Conservation (phyloP, 2,329 filamentous ascomycete genomes). For the Drechmeria coniospora region DNA sequence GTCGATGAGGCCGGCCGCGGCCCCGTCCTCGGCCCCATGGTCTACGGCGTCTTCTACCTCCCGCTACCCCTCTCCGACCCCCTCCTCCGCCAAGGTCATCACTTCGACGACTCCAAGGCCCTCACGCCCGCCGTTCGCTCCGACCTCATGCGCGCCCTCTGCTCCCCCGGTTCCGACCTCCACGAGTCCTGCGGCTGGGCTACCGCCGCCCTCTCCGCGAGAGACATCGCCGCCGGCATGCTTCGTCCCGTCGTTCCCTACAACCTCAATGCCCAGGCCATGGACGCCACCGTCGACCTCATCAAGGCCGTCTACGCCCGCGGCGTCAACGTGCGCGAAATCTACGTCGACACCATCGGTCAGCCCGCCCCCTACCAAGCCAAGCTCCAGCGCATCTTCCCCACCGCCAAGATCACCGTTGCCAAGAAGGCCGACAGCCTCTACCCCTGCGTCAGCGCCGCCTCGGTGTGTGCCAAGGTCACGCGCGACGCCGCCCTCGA, state of each 20-base stretch:
- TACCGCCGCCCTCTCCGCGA: conserved; percentile 62
- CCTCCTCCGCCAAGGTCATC: conserved; percentile 63
- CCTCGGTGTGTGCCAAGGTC: conserved; percentile 90
- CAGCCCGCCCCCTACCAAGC: conserved; percentile 70
- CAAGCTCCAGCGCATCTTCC: conserved; percentile 72
- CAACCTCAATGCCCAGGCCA: conserved; percentile 91
- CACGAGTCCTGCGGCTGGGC: conserved; percentile 62
- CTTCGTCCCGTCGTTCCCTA: conserved; percentile 49
- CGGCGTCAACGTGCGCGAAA: conserved; percentile 71
- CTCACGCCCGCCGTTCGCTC: conserved; percentile 69
- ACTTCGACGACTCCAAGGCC: conserved; percentile 92
- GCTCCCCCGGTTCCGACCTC: conserved; percentile 40
- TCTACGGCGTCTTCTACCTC: conserved; percentile 58
- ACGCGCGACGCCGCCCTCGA: conserved; percentile 84
- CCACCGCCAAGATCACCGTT: conserved; percentile 57
- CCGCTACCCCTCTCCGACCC: conserved; percentile 56
- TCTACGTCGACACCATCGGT: conserved; percentile 93
- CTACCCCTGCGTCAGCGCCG: conserved; percentile 85
- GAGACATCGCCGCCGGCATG: conserved; percentile 70
- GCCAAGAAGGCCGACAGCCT: conserved; percentile 86
- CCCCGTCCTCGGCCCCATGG: conserved; percentile 75
- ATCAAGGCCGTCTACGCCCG: conserved; percentile 61
- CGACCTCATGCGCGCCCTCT: conserved; percentile 52
- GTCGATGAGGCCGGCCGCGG: conserved; percentile 91
- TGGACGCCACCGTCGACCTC: conserved; percentile 77